These are phyloP conservation scores for Penicillium sp. DNA, from an alignment of 2,329 filamentous ascomycete species.

Conservation along the genomic window DNA sequence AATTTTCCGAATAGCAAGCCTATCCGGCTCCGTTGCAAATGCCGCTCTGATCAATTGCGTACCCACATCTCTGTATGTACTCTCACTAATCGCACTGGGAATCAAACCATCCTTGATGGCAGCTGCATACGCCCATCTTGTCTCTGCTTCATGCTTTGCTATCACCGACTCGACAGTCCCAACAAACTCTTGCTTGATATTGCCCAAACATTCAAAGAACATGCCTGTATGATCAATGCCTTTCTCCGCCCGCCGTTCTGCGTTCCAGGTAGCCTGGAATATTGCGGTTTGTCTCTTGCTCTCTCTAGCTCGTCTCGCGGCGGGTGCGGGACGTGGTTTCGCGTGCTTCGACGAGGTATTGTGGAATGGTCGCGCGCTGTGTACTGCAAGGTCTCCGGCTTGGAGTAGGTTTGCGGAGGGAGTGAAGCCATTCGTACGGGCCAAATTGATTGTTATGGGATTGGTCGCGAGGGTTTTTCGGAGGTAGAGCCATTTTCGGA, in stretches of 20 bases:
- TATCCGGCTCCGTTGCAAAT: conserved; percentile 9
- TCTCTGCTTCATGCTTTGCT: not conserved
- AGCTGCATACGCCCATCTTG: conserved; percentile 2
- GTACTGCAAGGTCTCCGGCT: not conserved
- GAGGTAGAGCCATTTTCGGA: not conserved
- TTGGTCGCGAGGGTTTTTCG: not conserved
- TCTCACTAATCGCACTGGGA: conserved; percentile 10
- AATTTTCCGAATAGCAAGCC: conserved; percentile 13
- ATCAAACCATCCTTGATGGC: not conserved
- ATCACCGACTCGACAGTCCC: not conserved
- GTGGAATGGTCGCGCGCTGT: not conserved
- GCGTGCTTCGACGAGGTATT: not conserved
- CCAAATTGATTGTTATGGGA: not conserved
- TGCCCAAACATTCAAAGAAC: not conserved
- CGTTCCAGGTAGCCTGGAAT: not conserved
- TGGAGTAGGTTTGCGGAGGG: not conserved
- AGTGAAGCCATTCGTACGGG: not conserved
- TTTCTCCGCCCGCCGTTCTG: not conserved
- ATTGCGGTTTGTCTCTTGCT: not conserved
- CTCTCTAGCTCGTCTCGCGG: not conserved
- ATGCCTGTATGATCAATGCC: not conserved
- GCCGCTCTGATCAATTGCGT: conserved; percentile 14
- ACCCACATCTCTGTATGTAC: conserved; percentile 18
- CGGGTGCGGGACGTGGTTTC: not conserved
- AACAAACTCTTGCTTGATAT: not conserved